phyloP scores from a whole-genome alignment of 768 basidiomycete genomes.

The Kondoa subrosea region DNA sequence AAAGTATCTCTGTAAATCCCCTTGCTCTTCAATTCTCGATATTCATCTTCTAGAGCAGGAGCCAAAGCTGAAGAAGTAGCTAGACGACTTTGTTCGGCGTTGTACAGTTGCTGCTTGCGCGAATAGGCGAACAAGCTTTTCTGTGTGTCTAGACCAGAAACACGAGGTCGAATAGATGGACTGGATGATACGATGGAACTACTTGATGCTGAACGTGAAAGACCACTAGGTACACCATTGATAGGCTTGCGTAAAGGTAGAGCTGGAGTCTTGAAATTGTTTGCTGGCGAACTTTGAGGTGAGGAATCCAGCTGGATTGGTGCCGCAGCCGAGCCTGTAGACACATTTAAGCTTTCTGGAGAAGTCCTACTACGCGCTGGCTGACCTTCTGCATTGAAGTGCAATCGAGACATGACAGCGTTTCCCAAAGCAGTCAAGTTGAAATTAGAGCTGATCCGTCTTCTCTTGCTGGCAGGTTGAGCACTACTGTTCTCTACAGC shows the following conservation, averaged over 20 bases:
- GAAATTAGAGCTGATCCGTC: background rate
- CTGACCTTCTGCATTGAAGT: too few relatives aligned
- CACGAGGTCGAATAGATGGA: background rate
- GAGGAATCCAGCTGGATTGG: too few relatives aligned
- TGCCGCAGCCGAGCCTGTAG: too few relatives aligned
- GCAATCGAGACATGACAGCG: too few relatives aligned
- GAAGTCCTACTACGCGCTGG: too few relatives aligned
- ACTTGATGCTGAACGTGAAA: background rate
- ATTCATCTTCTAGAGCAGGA: background rate
- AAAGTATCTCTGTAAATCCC: background rate
- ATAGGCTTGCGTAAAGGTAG: too few relatives aligned
- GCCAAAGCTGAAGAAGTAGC: background rate
- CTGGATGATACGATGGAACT: background rate
- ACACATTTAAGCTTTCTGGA: too few relatives aligned
- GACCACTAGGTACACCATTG: background rate
- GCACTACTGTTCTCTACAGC: background rate
- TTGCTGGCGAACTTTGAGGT: too few relatives aligned
- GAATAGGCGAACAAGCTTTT: background rate
- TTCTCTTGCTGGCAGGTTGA: background rate
- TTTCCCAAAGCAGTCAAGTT: background rate
- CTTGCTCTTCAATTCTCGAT: background rate
- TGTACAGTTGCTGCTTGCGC: background rate
- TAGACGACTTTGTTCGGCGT: background rate
- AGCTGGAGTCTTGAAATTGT: too few relatives aligned
- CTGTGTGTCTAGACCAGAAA: background rate